A percentile compares a stretch with the other conserved stretches of the same genome.
Evolutionary conservation across 768 basidiomycete species (phyloP).

Genomic region (Boletus tylopilopsis): DNA sequence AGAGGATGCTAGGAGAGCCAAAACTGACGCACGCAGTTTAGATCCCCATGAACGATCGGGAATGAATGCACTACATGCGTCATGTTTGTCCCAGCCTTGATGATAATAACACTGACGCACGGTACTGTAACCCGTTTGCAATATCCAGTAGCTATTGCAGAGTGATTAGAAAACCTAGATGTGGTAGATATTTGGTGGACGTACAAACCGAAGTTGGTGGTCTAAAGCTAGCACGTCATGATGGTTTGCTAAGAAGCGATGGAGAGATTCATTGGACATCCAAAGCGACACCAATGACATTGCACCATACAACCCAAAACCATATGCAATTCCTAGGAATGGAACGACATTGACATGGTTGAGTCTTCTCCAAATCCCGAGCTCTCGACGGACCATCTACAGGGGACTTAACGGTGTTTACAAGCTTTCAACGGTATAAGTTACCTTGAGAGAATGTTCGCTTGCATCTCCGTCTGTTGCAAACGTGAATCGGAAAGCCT

Average conservation of each 20-base stretch:
- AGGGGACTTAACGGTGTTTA: not conserved
- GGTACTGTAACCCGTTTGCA: not conserved
- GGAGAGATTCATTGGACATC: not conserved
- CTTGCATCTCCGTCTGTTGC: not conserved
- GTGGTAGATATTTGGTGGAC: not conserved
- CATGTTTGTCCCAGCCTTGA: not conserved
- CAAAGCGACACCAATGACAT: not conserved
- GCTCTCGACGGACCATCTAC: not conserved
- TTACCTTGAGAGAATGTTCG: not conserved
- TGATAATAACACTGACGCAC: not conserved
- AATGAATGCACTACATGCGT: not conserved
- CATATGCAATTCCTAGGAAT: not conserved
- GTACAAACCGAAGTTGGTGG: not conserved
- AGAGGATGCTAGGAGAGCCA: not conserved
- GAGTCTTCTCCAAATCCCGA: no score
- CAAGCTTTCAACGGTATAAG: not conserved
- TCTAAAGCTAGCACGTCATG: not conserved
- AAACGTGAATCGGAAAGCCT: not conserved
- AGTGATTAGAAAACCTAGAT: not conserved
- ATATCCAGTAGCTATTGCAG: not conserved
- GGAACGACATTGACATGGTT: no score
- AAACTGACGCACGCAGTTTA: not conserved
- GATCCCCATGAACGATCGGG: not conserved
- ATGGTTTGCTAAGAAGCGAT: not conserved
- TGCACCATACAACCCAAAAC: not conserved